A percentile compares a stretch with the other conserved stretches of the same genome.
Conservation (phyloP, 208 protist species). For the Trichomonas gallinae region DNA sequence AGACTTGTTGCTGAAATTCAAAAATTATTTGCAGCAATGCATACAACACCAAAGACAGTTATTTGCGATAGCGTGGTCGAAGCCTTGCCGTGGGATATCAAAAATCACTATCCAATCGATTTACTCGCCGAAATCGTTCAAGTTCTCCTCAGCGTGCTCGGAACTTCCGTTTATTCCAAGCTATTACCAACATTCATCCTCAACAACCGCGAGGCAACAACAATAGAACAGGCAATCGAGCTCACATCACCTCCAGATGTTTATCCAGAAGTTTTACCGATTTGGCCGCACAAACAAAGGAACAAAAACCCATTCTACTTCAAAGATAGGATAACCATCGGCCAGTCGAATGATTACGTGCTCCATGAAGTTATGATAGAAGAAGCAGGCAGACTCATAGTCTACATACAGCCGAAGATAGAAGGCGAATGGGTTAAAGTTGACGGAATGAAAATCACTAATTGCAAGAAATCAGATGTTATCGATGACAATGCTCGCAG, state of each 20-base stretch:
- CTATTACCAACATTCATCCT: not conserved
- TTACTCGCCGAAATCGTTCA: not conserved
- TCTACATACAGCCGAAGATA: not conserved
- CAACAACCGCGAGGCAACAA: not conserved
- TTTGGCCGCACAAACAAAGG: not conserved
- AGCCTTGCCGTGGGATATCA: not conserved
- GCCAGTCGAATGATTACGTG: not conserved
- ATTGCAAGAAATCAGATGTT: not conserved
- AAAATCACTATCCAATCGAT: not conserved
- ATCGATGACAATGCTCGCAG: not conserved
- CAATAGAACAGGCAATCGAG: not conserved
- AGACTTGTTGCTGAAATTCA: not conserved
- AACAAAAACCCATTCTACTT: not conserved
- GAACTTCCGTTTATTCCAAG: not conserved
- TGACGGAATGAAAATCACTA: not conserved
- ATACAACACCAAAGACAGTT: not conserved
- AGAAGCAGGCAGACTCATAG: not conserved
- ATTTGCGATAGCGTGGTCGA: not conserved
- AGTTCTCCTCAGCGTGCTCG: not conserved
- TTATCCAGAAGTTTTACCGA: not conserved
- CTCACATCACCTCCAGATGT: not conserved
- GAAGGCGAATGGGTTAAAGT: not conserved
- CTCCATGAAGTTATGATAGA: not conserved
- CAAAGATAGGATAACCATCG: not conserved
- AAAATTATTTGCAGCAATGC: not conserved